A percentile compares a stretch with the other conserved stretches of the same genome.
phyloP scores from a whole-genome alignment of 1,284 basidiomycete genomes.

The Cryptococcus sp. region DNA sequence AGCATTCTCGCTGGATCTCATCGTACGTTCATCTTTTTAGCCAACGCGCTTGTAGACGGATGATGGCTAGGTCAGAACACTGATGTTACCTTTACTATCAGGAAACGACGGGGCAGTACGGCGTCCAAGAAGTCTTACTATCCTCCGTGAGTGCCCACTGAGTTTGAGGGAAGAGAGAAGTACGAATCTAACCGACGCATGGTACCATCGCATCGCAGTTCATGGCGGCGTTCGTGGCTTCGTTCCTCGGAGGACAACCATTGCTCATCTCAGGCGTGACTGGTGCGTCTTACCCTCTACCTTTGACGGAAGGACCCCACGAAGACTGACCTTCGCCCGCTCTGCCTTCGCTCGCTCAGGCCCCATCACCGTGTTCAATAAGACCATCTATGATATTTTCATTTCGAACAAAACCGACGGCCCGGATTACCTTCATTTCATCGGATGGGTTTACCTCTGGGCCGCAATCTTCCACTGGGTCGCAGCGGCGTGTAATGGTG shows the following conservation, averaged over 20 bases:
- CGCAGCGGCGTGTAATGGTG: constrained; percentile 79
- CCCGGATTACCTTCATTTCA: constrained; percentile 79
- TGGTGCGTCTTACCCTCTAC: constrained; percentile 56
- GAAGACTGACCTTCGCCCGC: neutral
- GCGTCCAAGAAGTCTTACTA: constrained; percentile 77
- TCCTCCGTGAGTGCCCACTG: constrained; percentile 39
- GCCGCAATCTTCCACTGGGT: constrained; percentile 89
- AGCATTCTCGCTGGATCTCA: constrained; percentile 89
- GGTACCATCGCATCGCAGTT: constrained; percentile 58
- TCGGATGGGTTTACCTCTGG: constrained; percentile 93
- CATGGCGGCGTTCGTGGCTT: constrained; percentile 89
- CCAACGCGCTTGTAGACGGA: neutral
- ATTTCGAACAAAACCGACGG: constrained; percentile 27
- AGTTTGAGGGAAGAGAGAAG: constrained; percentile 1
- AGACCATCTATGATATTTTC: constrained; percentile 82
- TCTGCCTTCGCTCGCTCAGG: constrained; percentile 55
- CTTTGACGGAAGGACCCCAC: neutral
- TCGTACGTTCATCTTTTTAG: constrained; percentile 55
- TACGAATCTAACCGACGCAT: neutral
- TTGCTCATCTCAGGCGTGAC: constrained; percentile 93
- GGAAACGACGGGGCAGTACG: constrained; percentile 83
- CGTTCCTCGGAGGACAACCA: constrained; percentile 86
- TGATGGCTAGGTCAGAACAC: neutral
- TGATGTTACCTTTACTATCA: constrained; percentile 5
- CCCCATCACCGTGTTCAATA: constrained; percentile 88